Evolutionary conservation across 2,329 filamentous ascomycete genomes (phyloP).

Genomic region (Nothomitra cinnamomea): DNA sequence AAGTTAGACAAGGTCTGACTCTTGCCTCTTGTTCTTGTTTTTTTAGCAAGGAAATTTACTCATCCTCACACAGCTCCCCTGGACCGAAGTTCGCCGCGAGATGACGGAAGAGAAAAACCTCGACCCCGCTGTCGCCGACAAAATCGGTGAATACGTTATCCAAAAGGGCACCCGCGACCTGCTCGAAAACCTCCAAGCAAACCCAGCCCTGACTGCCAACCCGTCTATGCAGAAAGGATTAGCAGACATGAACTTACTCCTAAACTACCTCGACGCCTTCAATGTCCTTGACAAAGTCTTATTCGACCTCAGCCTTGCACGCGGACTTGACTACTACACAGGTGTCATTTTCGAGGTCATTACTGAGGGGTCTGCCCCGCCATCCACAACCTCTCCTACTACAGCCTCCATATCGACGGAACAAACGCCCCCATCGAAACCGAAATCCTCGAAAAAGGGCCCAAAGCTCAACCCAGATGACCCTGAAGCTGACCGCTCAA

Average conservation of each 20-base stretch:
- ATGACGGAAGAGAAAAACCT: slow-evolving; percentile 90
- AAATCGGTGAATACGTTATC: slow-evolving; percentile 71
- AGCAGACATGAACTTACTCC: slow-evolving; percentile 63
- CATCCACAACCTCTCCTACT: slow-evolving; percentile 10
- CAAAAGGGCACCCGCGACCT: slow-evolving; percentile 60
- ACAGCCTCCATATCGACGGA: slow-evolving; percentile 20
- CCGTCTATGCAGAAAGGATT: slow-evolving; percentile 62
- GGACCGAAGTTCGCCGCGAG: slow-evolving; percentile 77
- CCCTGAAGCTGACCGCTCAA: slow-evolving; percentile 50
- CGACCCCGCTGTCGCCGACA: slow-evolving; percentile 58
- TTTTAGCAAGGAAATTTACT: not conserved
- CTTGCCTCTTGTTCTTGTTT: not conserved
- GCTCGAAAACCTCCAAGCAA: slow-evolving; percentile 48
- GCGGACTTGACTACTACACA: slow-evolving; percentile 87
- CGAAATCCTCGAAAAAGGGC: slow-evolving; percentile 13
- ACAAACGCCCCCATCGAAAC: slow-evolving; percentile 10
- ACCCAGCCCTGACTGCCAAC: slow-evolving; percentile 53
- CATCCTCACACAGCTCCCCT: slow-evolving; percentile 33
- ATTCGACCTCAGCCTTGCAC: slow-evolving; percentile 78
- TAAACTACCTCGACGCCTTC: slow-evolving; percentile 68
- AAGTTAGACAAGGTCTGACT: slow-evolving; percentile 64
- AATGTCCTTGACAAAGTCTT: slow-evolving; percentile 56
- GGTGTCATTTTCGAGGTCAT: slow-evolving; percentile 82
- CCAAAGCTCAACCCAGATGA: slow-evolving; percentile 28
- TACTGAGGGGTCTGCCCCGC: slow-evolving; percentile 57